Base-by-base conservation (phyloP, 805 yeast genomes). In the Ogataea nakhonphanomensis region DNA sequence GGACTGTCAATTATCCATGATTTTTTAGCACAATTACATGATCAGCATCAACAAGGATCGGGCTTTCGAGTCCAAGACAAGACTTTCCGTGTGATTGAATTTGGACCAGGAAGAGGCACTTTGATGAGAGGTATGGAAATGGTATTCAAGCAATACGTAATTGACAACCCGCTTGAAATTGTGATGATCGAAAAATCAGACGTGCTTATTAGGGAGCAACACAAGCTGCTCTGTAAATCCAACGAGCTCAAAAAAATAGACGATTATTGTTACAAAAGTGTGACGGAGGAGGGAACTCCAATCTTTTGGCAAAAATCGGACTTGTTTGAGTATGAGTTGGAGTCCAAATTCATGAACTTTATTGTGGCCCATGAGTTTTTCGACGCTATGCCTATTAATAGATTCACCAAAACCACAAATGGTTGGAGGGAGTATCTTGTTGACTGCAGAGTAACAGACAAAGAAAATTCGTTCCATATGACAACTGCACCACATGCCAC, bases 41-140 rank as follows among this genome's bases (percentile, higher is more conserved):
- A 85, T 0, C 59, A 53, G 30, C 55, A 61, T 5, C 39, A 40
- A 2, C 13, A 30, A 20, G 45, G 54, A 20, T 46, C 41, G 4
- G 32, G 33, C 1, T 59, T 59, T 41, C 37, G 45, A 7, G 54
- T 61, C n/a, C 42, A 41, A 3, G 55, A 53, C 7, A 28, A 51
- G n/a, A 54, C 57, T 9, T 61, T 82, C 20, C 64, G 81, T 37
- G 54, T 87, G 8, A 67, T 84, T 7, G 95, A 87, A 59, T 78
- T 85, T 59, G 95, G 95, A 0, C 95, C 95, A 0, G 95, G 95
- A 4, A 70, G 73, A 50, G 95, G 95, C 1, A 84, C 95, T 0
- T 63, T 87, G 49, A 79, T 84, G 80, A 65, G 66, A 51, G 95
- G 87, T 55, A 63, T 76, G 33, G 55, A 86, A 46, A 59, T 59